phyloP scores from a whole-genome alignment of 345 rosid genomes.

The Sonneratia caseolaris region DNA sequence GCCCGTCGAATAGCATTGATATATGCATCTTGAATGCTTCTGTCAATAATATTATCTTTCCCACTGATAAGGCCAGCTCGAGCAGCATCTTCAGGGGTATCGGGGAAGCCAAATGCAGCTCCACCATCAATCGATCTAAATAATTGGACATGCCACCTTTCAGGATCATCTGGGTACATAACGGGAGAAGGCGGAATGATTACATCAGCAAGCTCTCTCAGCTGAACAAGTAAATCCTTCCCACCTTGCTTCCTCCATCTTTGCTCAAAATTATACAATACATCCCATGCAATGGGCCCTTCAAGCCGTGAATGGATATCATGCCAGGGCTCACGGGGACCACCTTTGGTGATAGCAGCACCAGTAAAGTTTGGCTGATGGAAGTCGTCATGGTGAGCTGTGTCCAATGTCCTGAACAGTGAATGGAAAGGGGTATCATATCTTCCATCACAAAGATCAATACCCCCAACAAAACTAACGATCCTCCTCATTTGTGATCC shows the following conservation, averaged over 20 bases:
- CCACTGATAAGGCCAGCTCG: conserved; percentile 94
- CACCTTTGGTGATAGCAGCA: conserved; percentile 82
- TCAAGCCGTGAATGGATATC: conserved; percentile 93
- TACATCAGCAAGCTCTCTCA: conserved; percentile 70
- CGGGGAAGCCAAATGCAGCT: conserved; percentile 96
- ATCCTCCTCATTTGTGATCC: conserved; percentile 58
- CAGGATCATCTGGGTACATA: conserved; percentile 62
- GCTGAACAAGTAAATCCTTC: conserved; percentile 59
- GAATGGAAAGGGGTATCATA: conserved; percentile 90
- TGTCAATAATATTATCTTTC: conserved; percentile 86
- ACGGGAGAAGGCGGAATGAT: conserved; percentile 91
- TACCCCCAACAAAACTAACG: conserved; percentile 90
- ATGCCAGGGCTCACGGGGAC: conserved; percentile 99
- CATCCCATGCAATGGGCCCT: conserved; percentile 99
- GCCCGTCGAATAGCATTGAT: conserved; percentile 90
- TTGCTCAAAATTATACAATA: conserved; percentile 86
- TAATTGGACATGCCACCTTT: conserved; percentile 84
- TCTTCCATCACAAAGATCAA: conserved; percentile 98
- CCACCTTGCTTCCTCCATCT: conserved; percentile 96
- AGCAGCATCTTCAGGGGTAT: conserved; percentile 91
- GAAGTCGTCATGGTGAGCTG: conserved; percentile 94
- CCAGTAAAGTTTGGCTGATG: conserved; percentile 90
- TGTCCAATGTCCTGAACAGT: conserved; percentile 85
- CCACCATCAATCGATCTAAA: conserved; percentile 99
- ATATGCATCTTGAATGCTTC: conserved; percentile 96